Evolutionary conservation across 148 eudicot genomes (phyloP).

Genomic region (Rhododendron kiyosumense): DNA sequence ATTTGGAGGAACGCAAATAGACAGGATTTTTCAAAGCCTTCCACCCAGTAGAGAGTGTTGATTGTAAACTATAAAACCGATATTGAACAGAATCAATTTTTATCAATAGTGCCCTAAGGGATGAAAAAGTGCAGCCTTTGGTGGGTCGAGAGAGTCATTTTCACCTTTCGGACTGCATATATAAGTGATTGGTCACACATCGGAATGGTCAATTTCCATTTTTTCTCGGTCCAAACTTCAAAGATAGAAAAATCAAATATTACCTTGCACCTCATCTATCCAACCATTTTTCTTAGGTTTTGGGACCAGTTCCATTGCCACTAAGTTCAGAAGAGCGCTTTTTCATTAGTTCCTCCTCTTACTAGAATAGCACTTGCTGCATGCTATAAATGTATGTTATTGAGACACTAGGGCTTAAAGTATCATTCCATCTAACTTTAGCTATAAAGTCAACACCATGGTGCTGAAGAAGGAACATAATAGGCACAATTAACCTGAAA

Average conservation of each 20-base stretch:
- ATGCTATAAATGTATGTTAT: slow-evolving; percentile 29
- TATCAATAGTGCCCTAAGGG: slow-evolving; percentile 47
- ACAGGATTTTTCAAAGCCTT: slow-evolving; percentile 52
- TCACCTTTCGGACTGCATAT: slow-evolving; percentile 78
- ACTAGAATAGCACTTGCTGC: slow-evolving; percentile 66
- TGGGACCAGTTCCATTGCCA: slow-evolving; percentile 48
- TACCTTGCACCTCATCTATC: slow-evolving; percentile 94
- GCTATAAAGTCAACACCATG: background rate
- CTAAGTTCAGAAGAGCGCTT: slow-evolving; percentile 53
- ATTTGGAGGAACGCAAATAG: slow-evolving; percentile 46
- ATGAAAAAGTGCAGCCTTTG: slow-evolving; percentile 69
- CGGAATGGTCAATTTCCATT: background rate
- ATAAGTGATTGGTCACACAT: background rate
- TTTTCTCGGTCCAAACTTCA: background rate
- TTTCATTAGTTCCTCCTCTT: slow-evolving; percentile 71
- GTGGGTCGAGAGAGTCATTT: slow-evolving; percentile 67
- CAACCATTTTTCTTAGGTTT: slow-evolving; percentile 84
- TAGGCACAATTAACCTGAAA: too few relatives aligned
- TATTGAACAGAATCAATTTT: slow-evolving; percentile 44
- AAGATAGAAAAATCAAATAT: background rate
- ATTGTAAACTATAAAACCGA: slow-evolving; percentile 43
- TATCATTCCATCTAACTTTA: background rate
- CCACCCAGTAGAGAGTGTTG: slow-evolving; percentile 63
- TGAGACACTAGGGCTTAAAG: background rate
- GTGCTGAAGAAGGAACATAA: too few relatives aligned